These are phyloP conservation scores for Polyporus arcularius DNA, from an alignment of 768 basidiomycete species.

Conservation along the genomic window DNA sequence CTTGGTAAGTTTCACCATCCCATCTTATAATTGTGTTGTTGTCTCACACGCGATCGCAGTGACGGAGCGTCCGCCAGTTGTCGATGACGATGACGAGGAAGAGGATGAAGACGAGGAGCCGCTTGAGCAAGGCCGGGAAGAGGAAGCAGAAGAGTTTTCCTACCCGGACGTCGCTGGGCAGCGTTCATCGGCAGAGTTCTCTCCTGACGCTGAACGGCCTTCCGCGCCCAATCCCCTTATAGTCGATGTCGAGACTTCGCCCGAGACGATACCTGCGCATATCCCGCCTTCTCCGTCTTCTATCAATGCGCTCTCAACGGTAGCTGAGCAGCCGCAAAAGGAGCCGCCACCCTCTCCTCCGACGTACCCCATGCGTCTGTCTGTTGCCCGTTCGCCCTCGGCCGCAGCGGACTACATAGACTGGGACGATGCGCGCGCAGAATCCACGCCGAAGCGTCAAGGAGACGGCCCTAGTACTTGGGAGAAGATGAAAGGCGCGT, in stretches of 20 bases:
- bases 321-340: slow-evolving; percentile 44
- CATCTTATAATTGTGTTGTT: background rate
- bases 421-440: slow-evolving; percentile 34
- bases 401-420: slow-evolving; percentile 26
- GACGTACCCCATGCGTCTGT: slow-evolving; percentile 59
- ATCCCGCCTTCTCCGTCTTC: slow-evolving; percentile 53
- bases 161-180: slow-evolving; percentile 35
- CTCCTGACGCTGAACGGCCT: slow-evolving; percentile 42
- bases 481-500: slow-evolving; percentile 72
- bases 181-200: slow-evolving; percentile 47
- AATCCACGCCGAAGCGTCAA: slow-evolving; percentile 51
- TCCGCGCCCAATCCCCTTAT: slow-evolving; percentile 62
- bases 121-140: slow-evolving; percentile 37
- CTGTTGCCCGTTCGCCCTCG: slow-evolving; percentile 62
- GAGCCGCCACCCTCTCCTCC: slow-evolving; percentile 48
- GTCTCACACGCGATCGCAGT: slow-evolving; percentile 37
- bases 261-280: slow-evolving; percentile 46
- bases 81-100: slow-evolving; percentile 56
- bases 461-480: slow-evolving; percentile 61
- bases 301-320: slow-evolving; percentile 42
- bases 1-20: slow-evolving; percentile 51
- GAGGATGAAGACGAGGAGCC: slow-evolving; percentile 47
- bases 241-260: slow-evolving; percentile 63
- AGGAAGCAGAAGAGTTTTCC: slow-evolving; percentile 7
- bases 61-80: slow-evolving; percentile 64